Percentiles rank a stretch among this genome's conserved stretches.
These are phyloP conservation scores for Botrytis tulipae DNA, from an alignment of 2,329 filamentous ascomycete genomes.

Conservation along the genomic window DNA sequence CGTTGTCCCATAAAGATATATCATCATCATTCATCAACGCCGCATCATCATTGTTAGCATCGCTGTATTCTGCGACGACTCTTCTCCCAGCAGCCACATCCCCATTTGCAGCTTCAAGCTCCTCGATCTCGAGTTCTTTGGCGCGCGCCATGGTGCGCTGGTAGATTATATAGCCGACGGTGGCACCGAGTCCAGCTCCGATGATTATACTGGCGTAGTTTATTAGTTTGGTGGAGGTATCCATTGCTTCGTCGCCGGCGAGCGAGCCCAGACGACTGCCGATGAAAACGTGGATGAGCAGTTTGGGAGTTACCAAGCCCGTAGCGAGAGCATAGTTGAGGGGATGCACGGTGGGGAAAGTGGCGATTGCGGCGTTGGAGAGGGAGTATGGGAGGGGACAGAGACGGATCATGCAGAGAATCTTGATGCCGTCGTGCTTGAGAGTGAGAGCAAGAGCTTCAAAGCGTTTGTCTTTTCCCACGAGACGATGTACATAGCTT, in stretches of 20 bases:
- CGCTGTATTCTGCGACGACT: conserved; percentile 27
- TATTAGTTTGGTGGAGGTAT: conserved; percentile 69
- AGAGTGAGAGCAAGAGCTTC: conserved; percentile 84
- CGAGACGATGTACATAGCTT: conserved; percentile 73
- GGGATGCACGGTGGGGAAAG: conserved; percentile 83
- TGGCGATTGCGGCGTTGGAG: conserved; percentile 91
- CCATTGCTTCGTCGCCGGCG: conserved; percentile 82
- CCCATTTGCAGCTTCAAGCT: conserved; percentile 30
- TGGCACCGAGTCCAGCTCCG: conserved; percentile 67
- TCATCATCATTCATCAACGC: conserved; percentile 38
- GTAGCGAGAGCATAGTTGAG: conserved; percentile 78
- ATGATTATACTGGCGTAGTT: conserved; percentile 81
- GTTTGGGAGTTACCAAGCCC: conserved; percentile 76
- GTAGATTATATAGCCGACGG: conserved; percentile 85
- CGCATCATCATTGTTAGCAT: conserved; percentile 31
- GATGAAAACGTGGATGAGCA: conserved; percentile 90
- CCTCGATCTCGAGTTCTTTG: conserved; percentile 49
- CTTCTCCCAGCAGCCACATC: conserved; percentile 16
- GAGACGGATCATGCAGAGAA: conserved; percentile 86
- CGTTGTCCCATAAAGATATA: conserved; percentile 38
- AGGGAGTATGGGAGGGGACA: conserved; percentile 91
- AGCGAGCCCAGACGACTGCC: conserved; percentile 79
- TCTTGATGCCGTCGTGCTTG: conserved; percentile 83
- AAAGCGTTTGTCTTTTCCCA: conserved; percentile 82
- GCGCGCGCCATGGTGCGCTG: conserved; percentile 63